Base-by-base conservation (phyloP, 2,329 filamentous ascomycete species). In the Claviceps fusiformis region DNA sequence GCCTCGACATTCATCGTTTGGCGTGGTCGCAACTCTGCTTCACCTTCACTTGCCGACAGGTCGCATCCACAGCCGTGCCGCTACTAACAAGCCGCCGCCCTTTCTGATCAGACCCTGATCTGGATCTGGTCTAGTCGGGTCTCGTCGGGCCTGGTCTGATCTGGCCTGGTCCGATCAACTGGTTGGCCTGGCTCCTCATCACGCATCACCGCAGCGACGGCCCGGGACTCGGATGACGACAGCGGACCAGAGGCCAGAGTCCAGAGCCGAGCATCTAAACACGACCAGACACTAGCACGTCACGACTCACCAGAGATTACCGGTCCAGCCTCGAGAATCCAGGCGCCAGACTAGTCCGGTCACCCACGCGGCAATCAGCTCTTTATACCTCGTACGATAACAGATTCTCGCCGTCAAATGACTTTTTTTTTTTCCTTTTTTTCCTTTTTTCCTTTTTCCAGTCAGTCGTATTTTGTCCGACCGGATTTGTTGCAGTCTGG, bases 161-260 rank as follows among this genome's bases (percentile, higher is more conserved):
- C 15, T 45, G 19, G 19, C 9, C 24, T 45, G 43, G 43, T 45
- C 43, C 24, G 15, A 47, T n/a, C 10, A 37, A 17, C 13, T 44
- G 27, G 33, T 46, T 17, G 29, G 29, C 29, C 29, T 49, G 41
- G 29, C 13, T 37, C 45, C 27, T 15, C 50, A 50, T 57, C 55
- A 57, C 55, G 27, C 50, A 50, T 57, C 55, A 57, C 55, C 35
- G 49, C 43, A 37, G 55, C 55, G 55, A 57, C 55, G n/a, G 44
- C 5, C 43, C 43, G 17, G 37, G 37, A 37, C n/a, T 46, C 11
- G 19, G 44, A 27, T 46, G 44, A 46, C 44, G 44, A 46, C 44
- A 46, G 19, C 29, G 44, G 44, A 6, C 44, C 37, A 5, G 4
- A 41, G 37, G 2, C 37, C 37, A 41, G 37, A 15, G 37, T 41